Base-by-base conservation (phyloP, 2,329 filamentous ascomycete genomes). In the Pyrenophora graminea region DNA sequence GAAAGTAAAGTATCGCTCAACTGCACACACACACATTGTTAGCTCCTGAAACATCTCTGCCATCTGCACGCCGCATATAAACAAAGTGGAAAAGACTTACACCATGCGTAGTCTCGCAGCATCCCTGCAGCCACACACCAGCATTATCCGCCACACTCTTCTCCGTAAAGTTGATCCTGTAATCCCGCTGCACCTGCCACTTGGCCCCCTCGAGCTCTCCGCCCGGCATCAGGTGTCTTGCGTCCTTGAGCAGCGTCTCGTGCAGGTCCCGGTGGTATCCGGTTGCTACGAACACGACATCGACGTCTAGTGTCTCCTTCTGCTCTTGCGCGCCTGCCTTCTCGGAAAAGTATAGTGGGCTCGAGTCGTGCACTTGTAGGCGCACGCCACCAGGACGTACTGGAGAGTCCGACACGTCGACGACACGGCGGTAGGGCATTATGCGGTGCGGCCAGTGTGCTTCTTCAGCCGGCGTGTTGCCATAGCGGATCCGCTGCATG, bases 81-180 rank as follows among this genome's bases (percentile, higher is more conserved):
- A 30, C 27, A 7, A 30, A 13, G 10, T 27, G 25, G 18, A 33
- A 8, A 44, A 27, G 36, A 85, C 88, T 85, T 82, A 93, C 88
- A 53, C 93, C 93, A 73, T 97, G 93, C 30, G 91, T 96, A 55
- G 82, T 85, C 78, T 97, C 92, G 71, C 91, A 95, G 77, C 92
- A 97, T 27, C 93, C 93, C 73, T 97, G 94, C 63, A 97, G 79
- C 88, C 90, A 97, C 51, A 97, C 80, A 3, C 92, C 92, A 12
- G 90, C 88, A 38, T 86, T 84, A 0, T 80, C 69, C n/a, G 85
- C 82, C 30, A 97, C 87, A 40, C 82, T 80, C 25, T 83, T 86
- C 1, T 82, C 77, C 41, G 83, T 80, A 69, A 95, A 91, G 51
- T 86, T 77, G 41, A 97, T 84, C 44, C 82, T 82, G 74, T 97